phyloP scores from a whole-genome alignment of 768 basidiomycete species.

The Tulasnella sp. region DNA sequence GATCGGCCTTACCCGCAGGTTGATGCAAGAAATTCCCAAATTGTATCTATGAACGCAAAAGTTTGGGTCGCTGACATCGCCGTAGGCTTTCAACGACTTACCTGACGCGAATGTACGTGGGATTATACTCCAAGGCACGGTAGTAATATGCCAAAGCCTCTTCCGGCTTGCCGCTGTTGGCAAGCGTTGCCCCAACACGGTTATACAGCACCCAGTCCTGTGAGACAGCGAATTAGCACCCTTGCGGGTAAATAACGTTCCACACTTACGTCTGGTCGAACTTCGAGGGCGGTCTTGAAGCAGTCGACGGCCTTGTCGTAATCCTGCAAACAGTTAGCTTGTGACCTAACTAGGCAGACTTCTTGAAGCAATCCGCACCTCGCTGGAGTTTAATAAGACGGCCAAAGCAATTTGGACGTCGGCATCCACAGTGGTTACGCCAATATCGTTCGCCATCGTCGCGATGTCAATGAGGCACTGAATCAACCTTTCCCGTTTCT shows the following conservation, averaged over 20 bases:
- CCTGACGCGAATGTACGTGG: conserved; percentile 83
- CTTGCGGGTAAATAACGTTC: neutral
- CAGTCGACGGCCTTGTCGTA: conserved; percentile 89
- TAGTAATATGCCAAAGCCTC: conserved; percentile 83
- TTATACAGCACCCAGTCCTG: conserved; percentile 92
- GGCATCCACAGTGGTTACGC: conserved; percentile 40
- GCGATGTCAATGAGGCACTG: conserved; percentile 76
- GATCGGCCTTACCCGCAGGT: conserved; percentile 48
- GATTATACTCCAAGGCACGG: conserved; percentile 74
- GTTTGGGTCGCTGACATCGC: neutral
- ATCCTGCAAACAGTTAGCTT: conserved; percentile 41
- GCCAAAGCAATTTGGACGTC: conserved; percentile 89
- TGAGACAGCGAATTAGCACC: neutral
- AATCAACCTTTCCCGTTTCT: conserved; percentile 38
- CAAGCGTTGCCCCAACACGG: conserved; percentile 86
- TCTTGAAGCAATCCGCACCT: conserved; percentile 37
- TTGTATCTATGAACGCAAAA: conserved; percentile 53
- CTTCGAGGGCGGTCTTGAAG: conserved; percentile 75
- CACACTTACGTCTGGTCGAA: conserved; percentile 66
- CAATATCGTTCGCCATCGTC: conserved; percentile 41
- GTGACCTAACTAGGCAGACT: too few relatives aligned
- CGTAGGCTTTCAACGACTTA: conserved; percentile 24
- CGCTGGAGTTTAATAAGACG: conserved; percentile 81
- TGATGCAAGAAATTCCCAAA: conserved; percentile 84
- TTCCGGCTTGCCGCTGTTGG: conserved; percentile 68